These are phyloP conservation scores for Diphasiastrum complanatum DNA, from an alignment of 83 land plant species.

Conservation along the genomic window DNA sequence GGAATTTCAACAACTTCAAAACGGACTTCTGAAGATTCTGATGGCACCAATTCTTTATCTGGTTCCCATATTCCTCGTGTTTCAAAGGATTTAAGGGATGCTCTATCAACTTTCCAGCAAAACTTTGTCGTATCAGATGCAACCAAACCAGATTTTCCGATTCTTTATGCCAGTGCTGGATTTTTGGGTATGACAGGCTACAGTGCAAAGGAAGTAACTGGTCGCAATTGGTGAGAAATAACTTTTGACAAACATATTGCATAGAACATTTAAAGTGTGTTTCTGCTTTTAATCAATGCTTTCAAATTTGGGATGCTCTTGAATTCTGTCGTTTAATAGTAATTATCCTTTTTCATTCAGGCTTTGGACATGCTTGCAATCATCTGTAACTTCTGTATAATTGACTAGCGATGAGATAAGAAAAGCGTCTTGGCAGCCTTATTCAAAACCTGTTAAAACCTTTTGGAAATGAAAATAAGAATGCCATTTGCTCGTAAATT, in stretches of 20 bases:
- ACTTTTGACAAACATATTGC: background rate
- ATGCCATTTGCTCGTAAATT: no score
- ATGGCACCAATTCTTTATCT: constrained; percentile 19
- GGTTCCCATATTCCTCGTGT: constrained; percentile 48
- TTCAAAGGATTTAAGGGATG: constrained; percentile 82
- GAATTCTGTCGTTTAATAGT: constrained; percentile 31
- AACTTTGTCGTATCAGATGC: constrained; percentile 97
- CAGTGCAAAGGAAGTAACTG: constrained; percentile 72
- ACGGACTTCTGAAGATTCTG: constrained; percentile 51
- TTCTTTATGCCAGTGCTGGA: constrained; percentile 94
- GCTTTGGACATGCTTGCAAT: background rate
- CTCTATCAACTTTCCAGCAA: constrained; percentile 72
- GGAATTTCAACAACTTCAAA: constrained; percentile 21
- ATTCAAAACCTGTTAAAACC: no score
- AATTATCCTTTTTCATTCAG: background rate
- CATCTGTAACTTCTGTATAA: no score
- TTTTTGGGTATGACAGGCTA: constrained; percentile 94
- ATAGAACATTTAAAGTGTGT: background rate
- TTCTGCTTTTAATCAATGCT: background rate
- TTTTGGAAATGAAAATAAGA: no score
- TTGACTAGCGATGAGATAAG: no score
- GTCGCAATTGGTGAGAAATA: constrained; percentile 66
- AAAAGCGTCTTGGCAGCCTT: no score
- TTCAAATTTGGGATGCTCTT: constrained; percentile 47
- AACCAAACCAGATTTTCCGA: constrained; percentile 75